Base-by-base conservation (phyloP, 2,329 filamentous ascomycete species). In the Microcyclospora pomicola region DNA sequence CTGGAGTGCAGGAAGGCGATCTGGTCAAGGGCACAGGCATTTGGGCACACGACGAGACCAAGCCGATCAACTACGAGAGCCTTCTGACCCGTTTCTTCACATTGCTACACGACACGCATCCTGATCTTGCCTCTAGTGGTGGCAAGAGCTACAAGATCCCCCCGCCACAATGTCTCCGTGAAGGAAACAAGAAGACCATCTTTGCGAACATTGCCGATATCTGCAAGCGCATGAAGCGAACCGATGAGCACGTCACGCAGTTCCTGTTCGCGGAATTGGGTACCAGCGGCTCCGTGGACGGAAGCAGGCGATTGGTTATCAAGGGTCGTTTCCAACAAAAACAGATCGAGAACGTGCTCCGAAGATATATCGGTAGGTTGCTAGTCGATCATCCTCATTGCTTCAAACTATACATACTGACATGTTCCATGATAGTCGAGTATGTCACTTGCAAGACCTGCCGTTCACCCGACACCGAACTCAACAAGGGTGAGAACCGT, bases 151-250 rank as follows among this genome's bases (percentile, higher is more conserved):
- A 96, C 77, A 96, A 96, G 77, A 98, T 98, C 52, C 91, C 91
- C 37, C 91, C 91, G 37, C 91, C 91, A 36, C 91, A 98, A 71
- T 96, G 91, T 68, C 77, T 96, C 59, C 87, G 91, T 68, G 91
- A 98, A 86, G 91, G 91, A 62, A 98, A 98, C 78, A 92, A 94
- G 77, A 93, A 93, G 80, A 98, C 91, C 46, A 94, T 98, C 58
- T 98, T 98, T 58, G 91, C 88, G 71, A 98, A 98, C 71, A 91
- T 98, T 59, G 77, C 85, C 61, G 91, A 98, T 61, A 96, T 98
- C 57, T 93, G 86, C 75, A 94, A 94, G 75, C 79, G 88, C 55
- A 96, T 98, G 87, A 98, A 98, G 79, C 78, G 91, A 63, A 87
- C 83, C 47, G 88, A 96, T 59, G 91, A 98, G 67, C 91, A 60